phyloP scores from a whole-genome alignment of 1,139 yeast genomes.

The Hansenula anomala region DNA sequence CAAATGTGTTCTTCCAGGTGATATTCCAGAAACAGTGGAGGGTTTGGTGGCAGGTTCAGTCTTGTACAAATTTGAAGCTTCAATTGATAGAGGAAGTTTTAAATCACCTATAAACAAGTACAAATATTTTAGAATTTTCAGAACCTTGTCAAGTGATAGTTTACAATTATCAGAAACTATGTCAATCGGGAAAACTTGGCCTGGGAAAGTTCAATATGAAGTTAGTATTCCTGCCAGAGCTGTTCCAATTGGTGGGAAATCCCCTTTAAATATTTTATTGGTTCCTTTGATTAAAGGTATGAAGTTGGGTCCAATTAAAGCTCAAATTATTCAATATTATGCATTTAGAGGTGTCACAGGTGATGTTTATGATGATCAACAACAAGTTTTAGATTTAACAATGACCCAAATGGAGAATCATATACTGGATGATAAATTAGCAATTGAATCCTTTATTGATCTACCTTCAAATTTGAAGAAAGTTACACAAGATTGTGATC shows the following conservation, averaged over 20 bases:
- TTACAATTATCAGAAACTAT: conserved; percentile 49
- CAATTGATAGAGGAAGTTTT: conserved; percentile 44
- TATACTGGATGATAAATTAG: conserved; percentile 44
- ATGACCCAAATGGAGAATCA: conserved; percentile 34
- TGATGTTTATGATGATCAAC: conserved; percentile 34
- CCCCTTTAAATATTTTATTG: conserved; percentile 48
- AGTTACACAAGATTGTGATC: conserved; percentile 54
- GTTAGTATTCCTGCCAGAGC: conserved; percentile 54
- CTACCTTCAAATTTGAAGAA: conserved; percentile 49
- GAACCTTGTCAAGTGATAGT: conserved; percentile 51
- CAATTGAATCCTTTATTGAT: conserved; percentile 40
- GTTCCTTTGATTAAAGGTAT: conserved; percentile 61
- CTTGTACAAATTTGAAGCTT: conserved; percentile 49
- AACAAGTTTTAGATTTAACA: conserved; percentile 35
- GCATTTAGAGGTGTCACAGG: conserved; percentile 34
- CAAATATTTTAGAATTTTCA: conserved; percentile 41
- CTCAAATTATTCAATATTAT: conserved; percentile 50
- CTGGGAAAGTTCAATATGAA: conserved; percentile 59
- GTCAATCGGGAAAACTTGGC: conserved; percentile 60
- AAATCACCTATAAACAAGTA: conserved; percentile 24
- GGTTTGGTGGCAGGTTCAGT: conserved; percentile 55
- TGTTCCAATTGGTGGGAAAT: conserved; percentile 53
- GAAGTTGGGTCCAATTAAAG: conserved; percentile 40
- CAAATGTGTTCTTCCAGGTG: conserved; percentile 49
- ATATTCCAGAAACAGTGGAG: conserved; percentile 62